Base-by-base conservation (phyloP, 1,284 basidiomycete genomes). In the Rhodotorula sp. region DNA sequence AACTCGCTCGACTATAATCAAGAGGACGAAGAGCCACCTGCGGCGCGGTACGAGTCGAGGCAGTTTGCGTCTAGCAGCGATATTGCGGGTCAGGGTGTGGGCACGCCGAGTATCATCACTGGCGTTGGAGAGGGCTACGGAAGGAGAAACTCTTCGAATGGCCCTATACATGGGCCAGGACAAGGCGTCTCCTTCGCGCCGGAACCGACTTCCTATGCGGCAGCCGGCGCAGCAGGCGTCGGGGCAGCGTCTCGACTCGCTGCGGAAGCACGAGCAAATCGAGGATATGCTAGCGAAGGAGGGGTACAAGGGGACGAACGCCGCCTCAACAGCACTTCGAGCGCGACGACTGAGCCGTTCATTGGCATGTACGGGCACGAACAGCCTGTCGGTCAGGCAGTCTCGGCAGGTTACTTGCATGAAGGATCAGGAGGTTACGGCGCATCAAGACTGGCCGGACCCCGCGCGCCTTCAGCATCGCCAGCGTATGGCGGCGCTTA, bases 41-140 rank as follows among this genome's bases (percentile, higher is more conserved):
- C 39, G 19, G 39, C 39, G 39, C 39, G 15, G 34, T 49, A 67
- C 20, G 52, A 68, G 27, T 51, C 59, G 24, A 30, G 48, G 24
- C 30, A 53, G 36, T 59, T 61, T 24, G 34, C 57, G 27, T 39
- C 46, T 36, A 36, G 11, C 30, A 29, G 51, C 47, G 39, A 46
- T 29, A 29, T 61, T 13, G 36, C 51, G 20, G 36, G 22, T 13
- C 44, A 29, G 3, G 39, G 60, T 0, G 59, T 29, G 2, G 70
- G 60, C 4, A 53, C 56, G 11, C 64, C 68, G 10, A 67, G 63
- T 51, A 44, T 70, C 46, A 65, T 74, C 34, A 59, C 29, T 11
- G 72, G 72, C 20, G 72, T 74, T 29, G 72, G 72, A 8, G 56
- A 71, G 59, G 72, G 72, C 5, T 74, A 71, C 44, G 72, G 72